A percentile compares a stretch with the other conserved stretches of the same genome.
Evolutionary conservation across 2,329 filamentous ascomycete genomes (phyloP).

Genomic region (Dryadomyces quercus-mongolicae): DNA sequence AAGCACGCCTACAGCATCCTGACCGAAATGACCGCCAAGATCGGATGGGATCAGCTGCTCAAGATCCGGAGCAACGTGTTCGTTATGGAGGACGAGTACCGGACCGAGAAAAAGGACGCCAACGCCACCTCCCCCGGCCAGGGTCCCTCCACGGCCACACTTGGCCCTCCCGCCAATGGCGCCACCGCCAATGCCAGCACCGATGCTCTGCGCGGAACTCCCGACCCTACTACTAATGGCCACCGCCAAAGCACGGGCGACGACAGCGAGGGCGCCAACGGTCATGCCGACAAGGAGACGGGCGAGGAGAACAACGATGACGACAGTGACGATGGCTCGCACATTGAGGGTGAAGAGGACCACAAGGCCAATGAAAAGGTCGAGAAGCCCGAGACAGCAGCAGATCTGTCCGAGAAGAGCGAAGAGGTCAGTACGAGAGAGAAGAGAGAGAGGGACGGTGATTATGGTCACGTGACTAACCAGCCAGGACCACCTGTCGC

Average conservation of each 20-base stretch:
- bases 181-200: conserved; percentile 52
- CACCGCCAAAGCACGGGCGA: conserved; percentile 16
- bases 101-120: conserved; percentile 64
- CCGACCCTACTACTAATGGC: conserved; percentile 43
- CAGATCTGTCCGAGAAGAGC: conserved; percentile 52
- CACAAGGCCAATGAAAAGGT: conserved; percentile 30
- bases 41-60: conserved; percentile 93
- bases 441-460: background rate
- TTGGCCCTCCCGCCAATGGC: conserved; percentile 36
- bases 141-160: conserved; percentile 10
- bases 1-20: conserved; percentile 87
- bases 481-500: conserved; percentile 60
- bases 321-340: background rate
- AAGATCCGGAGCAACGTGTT: conserved; percentile 95
- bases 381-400: conserved; percentile 69
- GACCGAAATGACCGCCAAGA: conserved; percentile 91
- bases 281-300: conserved; percentile 10
- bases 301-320: conserved; percentile 13
- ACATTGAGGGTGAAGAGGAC: conserved; percentile 20
- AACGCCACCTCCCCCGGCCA: conserved; percentile 30
- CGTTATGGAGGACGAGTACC: conserved; percentile 98
- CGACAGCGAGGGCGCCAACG: conserved; percentile 14
- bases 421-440: conserved; percentile 53
- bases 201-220: conserved; percentile 62
- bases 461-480: background rate